Base-by-base conservation (phyloP, 805 yeast genomes). In the Candida suzukii region DNA sequence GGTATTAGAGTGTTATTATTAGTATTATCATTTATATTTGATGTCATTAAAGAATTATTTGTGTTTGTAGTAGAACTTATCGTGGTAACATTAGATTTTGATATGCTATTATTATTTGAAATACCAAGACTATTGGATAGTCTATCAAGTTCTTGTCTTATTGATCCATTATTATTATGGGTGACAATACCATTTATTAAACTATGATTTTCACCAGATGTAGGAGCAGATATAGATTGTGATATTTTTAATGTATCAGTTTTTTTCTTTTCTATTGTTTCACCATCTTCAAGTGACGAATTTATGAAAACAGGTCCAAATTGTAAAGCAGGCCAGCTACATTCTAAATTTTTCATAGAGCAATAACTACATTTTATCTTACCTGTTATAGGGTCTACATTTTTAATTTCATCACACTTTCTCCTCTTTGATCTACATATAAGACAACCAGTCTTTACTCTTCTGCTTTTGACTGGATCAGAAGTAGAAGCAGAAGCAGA, bases 321-420 rank as follows among this genome's bases (percentile, higher is more conserved):
- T 4, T 33, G 38, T 1, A 43, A 34, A 8, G 46, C 46, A 11
- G 46, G 46, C 46, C 46, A 43, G 8, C 33, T 30, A 24, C 46
- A 43, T 4, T 43, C 44, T 16, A 34, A 18, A 7, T 35, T 33
- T 30, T 43, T 40, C 12, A 12, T 16, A n/a, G 20, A 21, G 22
- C 49, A 46, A 19, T 38, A 43, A 14, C 28, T 27, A 18, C 49
- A 46, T 35, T 43, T 42, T 17, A 42, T n/a, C 16, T 35, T 39
- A 12, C 35, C 44, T 11, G 43, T 28, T 18, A 14, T 22, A n/a
- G 26, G 29, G 25, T 44, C 45, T 2, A 43, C 21, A 7, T 42
- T 18, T 37, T 43, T 43, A 3, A 38, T 29, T 32, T 46, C 49
- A 30, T 46, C 49, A 37, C 49, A 46, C 19, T 45, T 45, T 30